A percentile compares a stretch with the other conserved stretches of the same genome.
Conservation (phyloP, 2,329 filamentous ascomycete genomes). For the Xenoacremonium recifei region DNA sequence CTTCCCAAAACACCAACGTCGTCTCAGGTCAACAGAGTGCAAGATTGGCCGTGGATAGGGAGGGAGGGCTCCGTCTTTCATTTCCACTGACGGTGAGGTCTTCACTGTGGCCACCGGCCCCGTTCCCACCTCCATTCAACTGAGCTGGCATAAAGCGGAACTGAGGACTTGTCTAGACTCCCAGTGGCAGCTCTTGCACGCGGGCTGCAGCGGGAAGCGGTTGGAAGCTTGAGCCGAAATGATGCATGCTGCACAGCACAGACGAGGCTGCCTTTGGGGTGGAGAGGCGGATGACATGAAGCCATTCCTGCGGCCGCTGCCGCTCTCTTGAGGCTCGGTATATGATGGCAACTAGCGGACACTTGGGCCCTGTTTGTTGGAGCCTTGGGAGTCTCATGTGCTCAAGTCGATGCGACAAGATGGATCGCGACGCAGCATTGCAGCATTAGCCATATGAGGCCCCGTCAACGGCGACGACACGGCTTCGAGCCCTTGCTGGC, state of each 20-base stretch:
- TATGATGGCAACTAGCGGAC: constrained; percentile 21
- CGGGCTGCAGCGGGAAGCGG: no score
- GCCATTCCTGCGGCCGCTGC: constrained; percentile 11
- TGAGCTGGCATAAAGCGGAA: not conserved
- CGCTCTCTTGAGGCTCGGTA: constrained; percentile 14
- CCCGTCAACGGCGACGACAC: no score
- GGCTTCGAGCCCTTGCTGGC: no score
- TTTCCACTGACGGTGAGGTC: constrained; percentile 1
- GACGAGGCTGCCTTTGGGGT: constrained; percentile 1
- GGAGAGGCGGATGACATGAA: constrained; percentile 1
- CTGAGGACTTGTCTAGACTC: constrained; percentile 4
- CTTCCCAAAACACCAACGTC: no score
- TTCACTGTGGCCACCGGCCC: not conserved
- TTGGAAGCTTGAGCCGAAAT: constrained; percentile 7
- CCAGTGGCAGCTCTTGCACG: constrained; percentile 12
- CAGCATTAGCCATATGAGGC: no score
- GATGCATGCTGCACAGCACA: constrained; percentile 6
- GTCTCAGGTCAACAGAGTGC: constrained; percentile 23
- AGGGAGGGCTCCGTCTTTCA: not conserved
- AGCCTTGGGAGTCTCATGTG: constrained; percentile 1
- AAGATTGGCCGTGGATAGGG: no score
- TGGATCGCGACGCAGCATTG: no score
- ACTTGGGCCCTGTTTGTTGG: constrained; percentile 7
- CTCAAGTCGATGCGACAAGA: no score
- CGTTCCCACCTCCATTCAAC: not conserved